phyloP scores from a whole-genome alignment of 495 filamentous ascomycete species.

The Penicillium angulare region DNA sequence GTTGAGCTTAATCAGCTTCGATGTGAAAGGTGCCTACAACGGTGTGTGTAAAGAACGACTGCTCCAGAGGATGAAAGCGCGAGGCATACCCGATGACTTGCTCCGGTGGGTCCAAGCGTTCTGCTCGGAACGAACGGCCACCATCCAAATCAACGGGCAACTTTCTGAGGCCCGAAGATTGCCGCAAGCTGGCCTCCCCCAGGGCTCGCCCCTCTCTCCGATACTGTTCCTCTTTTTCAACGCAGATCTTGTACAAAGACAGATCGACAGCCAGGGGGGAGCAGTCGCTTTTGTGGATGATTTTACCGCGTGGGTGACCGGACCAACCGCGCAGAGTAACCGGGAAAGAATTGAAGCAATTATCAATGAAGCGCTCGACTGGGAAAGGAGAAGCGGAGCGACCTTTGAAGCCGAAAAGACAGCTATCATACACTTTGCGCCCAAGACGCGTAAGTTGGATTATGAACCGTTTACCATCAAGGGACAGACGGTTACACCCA shows the following conservation, averaged over 20 bases:
- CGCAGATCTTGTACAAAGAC: slow-evolving; percentile 24
- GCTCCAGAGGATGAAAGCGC: slow-evolving; percentile 28
- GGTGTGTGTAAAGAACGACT: slow-evolving; percentile 33
- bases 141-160: too few relatives aligned
- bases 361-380: slow-evolving; percentile 23
- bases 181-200: too few relatives aligned
- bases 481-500: slow-evolving; percentile 21
- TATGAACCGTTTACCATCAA: slow-evolving; percentile 24
- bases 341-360: slow-evolving; percentile 19
- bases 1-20: slow-evolving; percentile 36
- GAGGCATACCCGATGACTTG: slow-evolving; percentile 28
- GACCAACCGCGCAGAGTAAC: slow-evolving; percentile 17
- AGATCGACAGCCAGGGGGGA: slow-evolving; percentile 18
- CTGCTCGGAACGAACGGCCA: slow-evolving; percentile 18
- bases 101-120: slow-evolving; percentile 34
- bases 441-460: slow-evolving; percentile 19
- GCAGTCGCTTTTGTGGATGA: slow-evolving; percentile 26
- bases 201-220: slow-evolving; percentile 34
- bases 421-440: slow-evolving; percentile 10
- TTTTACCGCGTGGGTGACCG: too few relatives aligned
- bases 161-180: too few relatives aligned
- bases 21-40: slow-evolving; percentile 45
- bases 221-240: slow-evolving; percentile 33
- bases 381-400: slow-evolving; percentile 22
- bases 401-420: slow-evolving; percentile 29